These are phyloP conservation scores for Blastocystis hominis DNA, from an alignment of 352 stramenopile genomes.

Conservation along the genomic window DNA sequence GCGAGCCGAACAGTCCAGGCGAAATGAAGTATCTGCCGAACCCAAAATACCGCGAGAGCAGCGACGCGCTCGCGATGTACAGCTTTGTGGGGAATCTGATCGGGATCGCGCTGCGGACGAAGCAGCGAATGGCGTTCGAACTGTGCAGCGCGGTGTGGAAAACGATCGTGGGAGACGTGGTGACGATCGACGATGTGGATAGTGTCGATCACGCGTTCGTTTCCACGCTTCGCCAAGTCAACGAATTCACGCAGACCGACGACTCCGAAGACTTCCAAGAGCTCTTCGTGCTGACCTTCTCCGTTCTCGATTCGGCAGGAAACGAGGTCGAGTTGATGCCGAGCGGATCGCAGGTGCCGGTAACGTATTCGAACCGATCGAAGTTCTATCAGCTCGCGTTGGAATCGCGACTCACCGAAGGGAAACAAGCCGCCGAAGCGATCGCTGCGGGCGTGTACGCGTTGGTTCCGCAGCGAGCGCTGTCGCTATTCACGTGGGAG, in stretches of 20 bases:
- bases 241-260: constrained; percentile 65
- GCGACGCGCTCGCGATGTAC: constrained; percentile 64
- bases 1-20: constrained; percentile 63
- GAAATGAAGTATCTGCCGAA: constrained; percentile 75
- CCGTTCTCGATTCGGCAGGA: constrained; percentile 74
- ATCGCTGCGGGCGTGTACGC: constrained; percentile 60
- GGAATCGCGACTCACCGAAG: constrained; percentile 63
- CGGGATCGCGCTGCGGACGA: constrained; percentile 72
- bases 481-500: constrained; percentile 66
- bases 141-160: constrained; percentile 78
- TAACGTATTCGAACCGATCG: constrained; percentile 63
- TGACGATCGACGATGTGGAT: constrained; percentile 70
- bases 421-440: constrained; percentile 64
- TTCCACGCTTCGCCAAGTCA: constrained; percentile 74
- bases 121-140: constrained; percentile 74
- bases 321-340: constrained; percentile 64
- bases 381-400: constrained; percentile 63
- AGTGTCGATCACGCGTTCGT: constrained; percentile 73
- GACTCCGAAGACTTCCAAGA: constrained; percentile 78
- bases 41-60: constrained; percentile 63
- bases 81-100: constrained; percentile 83
- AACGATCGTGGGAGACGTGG: constrained; percentile 68
- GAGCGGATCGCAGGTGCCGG: constrained; percentile 59
- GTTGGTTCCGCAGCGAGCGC: constrained; percentile 64
- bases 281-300: constrained; percentile 80